phyloP scores from a whole-genome alignment of 192 early-diverging fungal species.

The Diversispora eburnea region DNA sequence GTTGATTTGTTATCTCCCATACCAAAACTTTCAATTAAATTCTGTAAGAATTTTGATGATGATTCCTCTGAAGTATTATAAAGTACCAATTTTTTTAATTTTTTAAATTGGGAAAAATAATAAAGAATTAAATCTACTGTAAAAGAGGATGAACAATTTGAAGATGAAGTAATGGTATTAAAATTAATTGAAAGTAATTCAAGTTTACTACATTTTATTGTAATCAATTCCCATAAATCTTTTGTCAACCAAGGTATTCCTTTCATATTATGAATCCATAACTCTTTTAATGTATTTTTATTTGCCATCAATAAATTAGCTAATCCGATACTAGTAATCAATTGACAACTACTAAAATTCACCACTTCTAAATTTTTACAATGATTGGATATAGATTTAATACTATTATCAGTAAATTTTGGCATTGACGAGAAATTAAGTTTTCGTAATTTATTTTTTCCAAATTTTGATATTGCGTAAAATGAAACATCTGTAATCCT shows the following conservation, averaged over 20 bases:
- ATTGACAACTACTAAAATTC: constrained; percentile 4
- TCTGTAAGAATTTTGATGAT: neutral
- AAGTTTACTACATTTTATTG: neutral
- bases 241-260: neutral
- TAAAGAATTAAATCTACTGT: neutral
- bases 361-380: constrained; percentile 7
- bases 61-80: neutral
- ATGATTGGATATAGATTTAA: neutral
- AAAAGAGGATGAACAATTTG: neutral
- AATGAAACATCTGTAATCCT: neutral
- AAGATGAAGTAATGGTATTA: neutral
- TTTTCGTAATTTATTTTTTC: neutral
- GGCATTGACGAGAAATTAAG: neutral
- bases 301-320: neutral
- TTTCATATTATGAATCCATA: constrained; percentile 14
- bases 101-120: no score
- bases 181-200: neutral
- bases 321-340: neutral
- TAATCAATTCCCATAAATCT: neutral
- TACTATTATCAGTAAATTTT: neutral
- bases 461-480: constrained; percentile 4
- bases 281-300: neutral
- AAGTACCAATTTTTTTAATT: neutral
- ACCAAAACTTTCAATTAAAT: neutral
- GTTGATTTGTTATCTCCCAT: neutral